Evolutionary conservation across 495 filamentous ascomycete species (phyloP).

Genomic region (Haplographium delicatum): DNA sequence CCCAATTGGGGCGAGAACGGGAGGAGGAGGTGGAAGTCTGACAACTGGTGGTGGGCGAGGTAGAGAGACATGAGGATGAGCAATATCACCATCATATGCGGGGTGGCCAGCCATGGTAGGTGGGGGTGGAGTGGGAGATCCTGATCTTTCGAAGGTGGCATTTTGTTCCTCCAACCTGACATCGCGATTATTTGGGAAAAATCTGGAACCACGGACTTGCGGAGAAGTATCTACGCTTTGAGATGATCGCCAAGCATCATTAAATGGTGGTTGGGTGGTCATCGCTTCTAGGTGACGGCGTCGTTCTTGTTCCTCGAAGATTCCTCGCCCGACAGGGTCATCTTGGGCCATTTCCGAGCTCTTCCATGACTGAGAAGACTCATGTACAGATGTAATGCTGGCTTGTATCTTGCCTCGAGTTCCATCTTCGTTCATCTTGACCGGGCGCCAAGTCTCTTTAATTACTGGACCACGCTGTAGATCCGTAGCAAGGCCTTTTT

Average conservation of each 20-base stretch:
- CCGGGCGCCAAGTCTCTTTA: constrained; percentile 62
- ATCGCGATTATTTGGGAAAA: constrained; percentile 59
- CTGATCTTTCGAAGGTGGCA: constrained; percentile 18
- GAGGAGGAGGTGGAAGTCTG: constrained; percentile 57
- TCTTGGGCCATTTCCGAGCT: constrained; percentile 5
- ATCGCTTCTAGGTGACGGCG: constrained; percentile 9
- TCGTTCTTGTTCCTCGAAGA: constrained; percentile 15
- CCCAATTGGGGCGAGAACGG: constrained; percentile 32
- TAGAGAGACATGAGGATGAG: constrained; percentile 62
- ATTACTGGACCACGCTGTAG: constrained; percentile 38
- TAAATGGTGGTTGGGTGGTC: constrained; percentile 40
- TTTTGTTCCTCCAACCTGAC: constrained; percentile 26
- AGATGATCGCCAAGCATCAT: constrained; percentile 53
- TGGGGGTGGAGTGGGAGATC: constrained; percentile 63
- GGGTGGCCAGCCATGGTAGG: constrained; percentile 68
- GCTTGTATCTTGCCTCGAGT: constrained; percentile 16
- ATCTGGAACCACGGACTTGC: constrained; percentile 52
- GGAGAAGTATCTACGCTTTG: constrained; percentile 12
- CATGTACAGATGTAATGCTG: constrained; percentile 4
- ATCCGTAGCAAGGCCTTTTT: constrained; percentile 10
- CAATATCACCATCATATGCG: constrained; percentile 59
- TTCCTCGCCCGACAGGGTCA: constrained; percentile 9
- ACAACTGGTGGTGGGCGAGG: constrained; percentile 65
- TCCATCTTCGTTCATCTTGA: constrained; percentile 34
- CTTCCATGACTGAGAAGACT: constrained; percentile 3